Percentiles rank a stretch among this genome's conserved stretches.
Evolutionary conservation across 768 basidiomycete genomes (phyloP).

Genomic region (Agaricus blazei): DNA sequence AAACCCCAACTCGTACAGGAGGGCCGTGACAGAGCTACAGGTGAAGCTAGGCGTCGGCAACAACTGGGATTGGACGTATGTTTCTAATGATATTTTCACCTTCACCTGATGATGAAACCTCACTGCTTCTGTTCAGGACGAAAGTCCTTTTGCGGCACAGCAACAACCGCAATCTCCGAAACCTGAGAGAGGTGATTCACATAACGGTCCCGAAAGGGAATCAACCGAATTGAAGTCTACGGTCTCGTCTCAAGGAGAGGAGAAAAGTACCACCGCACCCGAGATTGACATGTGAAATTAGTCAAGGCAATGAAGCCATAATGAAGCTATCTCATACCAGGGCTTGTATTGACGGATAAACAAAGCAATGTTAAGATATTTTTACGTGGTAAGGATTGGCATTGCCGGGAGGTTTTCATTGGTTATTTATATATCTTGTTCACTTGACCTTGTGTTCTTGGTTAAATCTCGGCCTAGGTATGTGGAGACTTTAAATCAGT

Average conservation of each 20-base stretch:
- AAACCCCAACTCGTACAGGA: conserved; percentile 8
- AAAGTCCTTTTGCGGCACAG: background rate
- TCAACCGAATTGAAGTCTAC: background rate
- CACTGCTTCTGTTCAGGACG: background rate
- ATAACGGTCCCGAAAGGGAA: background rate
- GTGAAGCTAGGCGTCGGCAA: conserved; percentile 3
- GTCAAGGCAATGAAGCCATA: no score
- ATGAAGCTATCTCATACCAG: background rate
- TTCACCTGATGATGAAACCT: background rate
- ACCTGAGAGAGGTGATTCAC: background rate
- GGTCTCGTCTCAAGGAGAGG: no score
- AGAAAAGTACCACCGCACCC: no score
- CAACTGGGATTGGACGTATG: conserved; percentile 1
- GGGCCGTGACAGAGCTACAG: conserved; percentile 6
- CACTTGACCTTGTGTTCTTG: background rate
- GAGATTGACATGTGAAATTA: no score
- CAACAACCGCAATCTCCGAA: background rate
- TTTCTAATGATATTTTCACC: background rate
- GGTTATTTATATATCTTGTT: background rate
- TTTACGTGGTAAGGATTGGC: no score
- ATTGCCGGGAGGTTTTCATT: background rate
- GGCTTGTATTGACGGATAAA: background rate
- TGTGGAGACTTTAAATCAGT: background rate
- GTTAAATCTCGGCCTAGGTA: conserved; percentile 1
- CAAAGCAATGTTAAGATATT: no score